Evolutionary conservation across 768 basidiomycete genomes (phyloP).

Genomic region (Tulasnella calospora): DNA sequence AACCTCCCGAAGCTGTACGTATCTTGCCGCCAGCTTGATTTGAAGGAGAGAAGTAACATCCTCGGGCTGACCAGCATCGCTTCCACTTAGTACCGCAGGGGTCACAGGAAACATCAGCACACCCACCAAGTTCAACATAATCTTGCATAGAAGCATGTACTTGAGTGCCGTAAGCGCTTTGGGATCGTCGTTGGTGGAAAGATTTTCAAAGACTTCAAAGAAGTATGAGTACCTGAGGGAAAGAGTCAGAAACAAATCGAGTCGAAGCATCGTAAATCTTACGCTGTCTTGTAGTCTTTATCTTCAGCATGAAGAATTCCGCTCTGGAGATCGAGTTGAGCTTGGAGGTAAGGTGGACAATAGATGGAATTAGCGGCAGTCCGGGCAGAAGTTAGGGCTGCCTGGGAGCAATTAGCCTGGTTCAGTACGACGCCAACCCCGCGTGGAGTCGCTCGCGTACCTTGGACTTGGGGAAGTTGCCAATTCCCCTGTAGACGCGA

Average conservation of each 20-base stretch:
- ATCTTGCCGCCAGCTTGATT: conserved; percentile 83
- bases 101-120: too few species aligned
- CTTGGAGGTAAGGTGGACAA: conserved; percentile 68
- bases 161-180: conserved; percentile 79
- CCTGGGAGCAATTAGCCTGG: conserved; percentile 42
- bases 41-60: conserved; percentile 83
- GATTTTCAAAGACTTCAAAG: conserved; percentile 91
- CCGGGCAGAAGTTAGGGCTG: conserved; percentile 81
- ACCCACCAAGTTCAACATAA: conserved; percentile 87
- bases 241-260: background rate
- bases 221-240: conserved; percentile 75
- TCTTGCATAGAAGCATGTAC: conserved; percentile 97
- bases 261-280: background rate
- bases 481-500: conserved; percentile 80
- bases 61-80: conserved; percentile 60
- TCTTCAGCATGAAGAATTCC: conserved; percentile 93
- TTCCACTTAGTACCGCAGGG: background rate
- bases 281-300: conserved; percentile 91
- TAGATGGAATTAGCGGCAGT: conserved; percentile 96
- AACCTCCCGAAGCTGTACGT: conserved; percentile 80
- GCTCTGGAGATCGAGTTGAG: conserved; percentile 55
- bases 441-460: conserved; percentile 38
- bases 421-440: background rate
- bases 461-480: conserved; percentile 87
- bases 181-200: conserved; percentile 70